Evolutionary conservation across 352 stramenopile genomes (phyloP), one percentile per base, ranked within the genome.

Genomic region (Globisporangium lucens): DNA sequence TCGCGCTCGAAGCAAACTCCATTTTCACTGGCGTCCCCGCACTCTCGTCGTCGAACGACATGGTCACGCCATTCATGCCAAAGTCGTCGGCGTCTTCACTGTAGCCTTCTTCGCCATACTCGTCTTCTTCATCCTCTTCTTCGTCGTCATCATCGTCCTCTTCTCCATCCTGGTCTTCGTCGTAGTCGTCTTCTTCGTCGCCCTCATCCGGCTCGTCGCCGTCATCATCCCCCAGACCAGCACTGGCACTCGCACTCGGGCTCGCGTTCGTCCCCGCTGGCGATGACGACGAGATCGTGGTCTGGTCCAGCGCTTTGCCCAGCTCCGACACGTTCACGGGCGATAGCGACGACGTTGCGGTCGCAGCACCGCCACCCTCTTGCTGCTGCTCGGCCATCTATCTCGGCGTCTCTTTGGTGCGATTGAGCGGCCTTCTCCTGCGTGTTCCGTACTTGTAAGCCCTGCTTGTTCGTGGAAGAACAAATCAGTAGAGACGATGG

Each of bases 301-400:
- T 74, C 69, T 94, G 79, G 66, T 86, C 78, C 35, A 95, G 77
- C 36, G 87, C 85, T 61, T 87, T 87, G 12, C 85, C 87, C 49
- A 95, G 78, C 61, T 78, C 87, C 65, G 84, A 91, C 35, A 95
- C 76, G 65, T 91, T 72, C 56, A 72, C 62, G 33, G 65, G 24
- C n/a, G 65, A 35, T 38, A 33, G 55, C 56, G 59, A 71, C 65
- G 64, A 60, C 46, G 49, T 59, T 3, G 53, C 56, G n/a, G 29
- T 55, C 15, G 33, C 43, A 29, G n/a, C 58, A 5, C 57, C 57
- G 7, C 29, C 27, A 29, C 13, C 56, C 22, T 57, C 52, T 27
- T 36, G 41, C 33, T 68, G 61, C n/a, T 59, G 65, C 30, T 60
- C 56, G 4, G 56, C 56, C 56, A 61, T 61, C 53, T n/a, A 12